phyloP scores from a whole-genome alignment of 2,329 filamentous ascomycete genomes.

The Colletotrichum scovillei region DNA sequence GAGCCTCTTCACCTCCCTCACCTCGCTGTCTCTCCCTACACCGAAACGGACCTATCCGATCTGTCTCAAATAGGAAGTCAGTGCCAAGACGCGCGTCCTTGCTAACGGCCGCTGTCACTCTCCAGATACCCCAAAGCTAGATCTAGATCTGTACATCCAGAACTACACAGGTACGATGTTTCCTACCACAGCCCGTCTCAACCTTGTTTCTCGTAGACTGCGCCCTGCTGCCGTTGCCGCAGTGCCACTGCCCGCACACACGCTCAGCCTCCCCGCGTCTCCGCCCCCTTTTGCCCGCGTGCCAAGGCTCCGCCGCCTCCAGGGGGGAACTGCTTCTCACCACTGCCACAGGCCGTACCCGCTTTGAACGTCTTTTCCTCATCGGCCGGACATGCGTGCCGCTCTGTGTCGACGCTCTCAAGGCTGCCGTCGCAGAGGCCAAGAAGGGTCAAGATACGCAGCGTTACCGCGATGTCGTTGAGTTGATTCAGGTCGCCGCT shows the following conservation, averaged over 20 bases:
- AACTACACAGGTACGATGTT: slow-evolving; percentile 82
- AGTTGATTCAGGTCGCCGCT: slow-evolving; percentile 70
- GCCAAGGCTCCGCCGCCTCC: slow-evolving; percentile 23
- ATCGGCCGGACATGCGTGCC: slow-evolving; percentile 84
- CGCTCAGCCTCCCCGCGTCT: slow-evolving; percentile 27
- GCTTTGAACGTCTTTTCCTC: slow-evolving; percentile 81
- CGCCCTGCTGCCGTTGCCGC: slow-evolving; percentile 16
- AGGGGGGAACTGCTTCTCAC: slow-evolving; percentile 10
- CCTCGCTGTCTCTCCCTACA: slow-evolving; percentile 14
- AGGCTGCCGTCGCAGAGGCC: slow-evolving; percentile 79
- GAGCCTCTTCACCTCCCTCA: slow-evolving; percentile 16
- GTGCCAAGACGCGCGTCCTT: slow-evolving; percentile 35
- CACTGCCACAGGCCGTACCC: slow-evolving; percentile 74
- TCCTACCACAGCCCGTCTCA: background rate
- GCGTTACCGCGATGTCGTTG: slow-evolving; percentile 76
- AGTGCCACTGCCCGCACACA: no score
- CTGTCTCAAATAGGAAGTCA: slow-evolving; percentile 15
- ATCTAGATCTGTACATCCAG: slow-evolving; percentile 88
- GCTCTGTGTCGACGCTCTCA: slow-evolving; percentile 83
- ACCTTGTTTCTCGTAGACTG: slow-evolving; percentile 27
- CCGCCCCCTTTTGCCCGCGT: slow-evolving; percentile 19
- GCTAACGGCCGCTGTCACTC: slow-evolving; percentile 25
- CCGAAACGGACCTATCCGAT: slow-evolving; percentile 1
- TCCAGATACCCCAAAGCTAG: slow-evolving; percentile 76
- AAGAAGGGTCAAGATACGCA: slow-evolving; percentile 80